Evolutionary conservation across 345 rosid genomes (phyloP).

Genomic region (Triadica sebifera): DNA sequence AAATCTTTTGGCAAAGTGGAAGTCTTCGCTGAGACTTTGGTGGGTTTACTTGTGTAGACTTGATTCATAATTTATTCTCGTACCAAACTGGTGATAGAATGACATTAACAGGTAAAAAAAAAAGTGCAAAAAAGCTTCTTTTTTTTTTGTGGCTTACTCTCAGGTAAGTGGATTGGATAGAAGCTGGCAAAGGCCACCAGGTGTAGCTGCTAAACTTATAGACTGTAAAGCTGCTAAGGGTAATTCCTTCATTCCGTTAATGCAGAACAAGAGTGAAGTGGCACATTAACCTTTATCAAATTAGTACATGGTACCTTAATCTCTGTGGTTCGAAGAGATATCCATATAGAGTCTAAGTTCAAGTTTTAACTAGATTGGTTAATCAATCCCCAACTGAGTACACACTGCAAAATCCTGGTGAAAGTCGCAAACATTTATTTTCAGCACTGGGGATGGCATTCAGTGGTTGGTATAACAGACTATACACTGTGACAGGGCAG

Average conservation of each 20-base stretch:
- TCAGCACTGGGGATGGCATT: constrained; percentile 84
- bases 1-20: constrained; percentile 96
- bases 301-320: no score
- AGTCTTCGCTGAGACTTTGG: constrained; percentile 84
- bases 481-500: constrained; percentile 91
- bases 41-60: constrained; percentile 14
- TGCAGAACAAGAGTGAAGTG: no score
- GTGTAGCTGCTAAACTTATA: constrained; percentile 74
- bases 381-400: constrained; percentile 37
- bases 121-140: no score
- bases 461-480: constrained; percentile 88
- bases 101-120: no score
- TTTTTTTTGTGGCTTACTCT: not conserved
- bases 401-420: constrained; percentile 84
- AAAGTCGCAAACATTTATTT: constrained; percentile 60
- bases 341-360: not conserved
- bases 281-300: no score
- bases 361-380: not conserved
- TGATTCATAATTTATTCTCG: no score
- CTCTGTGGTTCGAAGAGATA: no score
- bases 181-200: constrained; percentile 91
- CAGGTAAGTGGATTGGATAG: constrained; percentile 90
- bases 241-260: constrained; percentile 20
- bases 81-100: no score
- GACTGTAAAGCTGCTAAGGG: constrained; percentile 66